A percentile compares a stretch with the other conserved stretches of the same genome.
Conservation (phyloP, 805 yeast genomes). For the Cyberlindnera saturnus region DNA sequence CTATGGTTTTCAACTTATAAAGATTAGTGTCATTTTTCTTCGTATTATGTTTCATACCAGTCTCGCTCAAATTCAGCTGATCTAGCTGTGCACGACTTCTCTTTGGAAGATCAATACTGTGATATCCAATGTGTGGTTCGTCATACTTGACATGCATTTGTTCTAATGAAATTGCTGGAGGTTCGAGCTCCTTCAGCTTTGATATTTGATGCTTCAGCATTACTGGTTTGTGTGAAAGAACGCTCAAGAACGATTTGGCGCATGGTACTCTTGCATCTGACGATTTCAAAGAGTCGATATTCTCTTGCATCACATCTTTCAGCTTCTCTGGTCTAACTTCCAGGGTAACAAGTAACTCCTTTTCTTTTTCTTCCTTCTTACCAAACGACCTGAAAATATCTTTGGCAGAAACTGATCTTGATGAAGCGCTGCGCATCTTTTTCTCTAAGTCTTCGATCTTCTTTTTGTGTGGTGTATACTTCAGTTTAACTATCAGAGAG, state of each 20-base stretch:
- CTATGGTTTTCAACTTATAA: neutral
- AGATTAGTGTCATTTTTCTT: neutral
- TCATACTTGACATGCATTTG: constrained; percentile 12
- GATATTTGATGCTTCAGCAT: constrained; percentile 12
- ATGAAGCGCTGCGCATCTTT: constrained; percentile 13
- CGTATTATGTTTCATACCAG: neutral
- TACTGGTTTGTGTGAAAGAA: constrained; percentile 4
- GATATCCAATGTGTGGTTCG: constrained; percentile 1
- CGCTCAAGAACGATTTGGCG: constrained; percentile 8
- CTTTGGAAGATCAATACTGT: constrained; percentile 1
- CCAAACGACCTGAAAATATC: constrained; percentile 11
- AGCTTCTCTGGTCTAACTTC: too few relatives aligned
- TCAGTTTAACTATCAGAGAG: constrained; percentile 12
- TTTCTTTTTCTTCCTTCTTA: constrained; percentile 1
- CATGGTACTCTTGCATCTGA: neutral
- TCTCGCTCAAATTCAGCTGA: neutral
- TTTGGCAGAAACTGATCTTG: constrained; percentile 14
- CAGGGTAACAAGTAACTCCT: neutral
- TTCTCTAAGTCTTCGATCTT: constrained; percentile 17
- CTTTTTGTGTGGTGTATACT: constrained; percentile 14
- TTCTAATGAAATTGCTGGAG: constrained; percentile 9
- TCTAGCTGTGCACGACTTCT: neutral
- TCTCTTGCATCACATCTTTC: neutral
- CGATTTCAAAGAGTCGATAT: neutral
- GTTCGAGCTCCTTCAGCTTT: constrained; percentile 15